A percentile compares a stretch with the other conserved stretches of the same genome.
phyloP scores from a whole-genome alignment of 495 filamentous ascomycete species.

The Aspergillus olivimuriae region DNA sequence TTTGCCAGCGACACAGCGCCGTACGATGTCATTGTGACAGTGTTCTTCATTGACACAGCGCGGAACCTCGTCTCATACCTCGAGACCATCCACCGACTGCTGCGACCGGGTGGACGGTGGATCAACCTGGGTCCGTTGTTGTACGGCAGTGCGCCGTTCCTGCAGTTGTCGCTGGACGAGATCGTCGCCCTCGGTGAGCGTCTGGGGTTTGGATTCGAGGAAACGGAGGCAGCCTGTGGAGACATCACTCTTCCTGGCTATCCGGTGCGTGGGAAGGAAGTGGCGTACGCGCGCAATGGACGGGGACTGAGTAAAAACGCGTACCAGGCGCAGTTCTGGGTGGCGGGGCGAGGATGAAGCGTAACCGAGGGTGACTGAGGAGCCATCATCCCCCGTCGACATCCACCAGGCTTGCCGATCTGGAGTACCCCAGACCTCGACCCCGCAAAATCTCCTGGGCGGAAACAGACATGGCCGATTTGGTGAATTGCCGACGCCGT shows the following conservation, averaged over 20 bases:
- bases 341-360: conserved; percentile 3
- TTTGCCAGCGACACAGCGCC: conserved; percentile 9
- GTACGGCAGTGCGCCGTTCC: conserved; percentile 18
- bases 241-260: conserved; percentile 3
- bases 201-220: conserved; percentile 15
- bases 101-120: conserved; percentile 36
- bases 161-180: conserved; percentile 22
- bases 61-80: conserved; percentile 38
- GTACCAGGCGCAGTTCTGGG: conserved; percentile 22
- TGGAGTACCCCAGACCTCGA: conserved; percentile 4
- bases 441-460: background rate
- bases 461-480: no score
- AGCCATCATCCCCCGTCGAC: no score
- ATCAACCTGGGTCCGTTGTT: conserved; percentile 41
- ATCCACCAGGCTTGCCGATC: no score
- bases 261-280: conserved; percentile 11
- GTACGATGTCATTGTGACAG: conserved; percentile 38
- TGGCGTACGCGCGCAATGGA: conserved; percentile 17
- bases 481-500: no score
- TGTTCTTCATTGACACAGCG: conserved; percentile 49
- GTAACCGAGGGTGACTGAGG: background rate
- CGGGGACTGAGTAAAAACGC: conserved; percentile 21
- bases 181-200: conserved; percentile 10
- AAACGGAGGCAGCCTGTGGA: conserved; percentile 8
- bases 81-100: conserved; percentile 32